phyloP scores from a whole-genome alignment of 116 monocot species.

The Thalassia testudinum region DNA sequence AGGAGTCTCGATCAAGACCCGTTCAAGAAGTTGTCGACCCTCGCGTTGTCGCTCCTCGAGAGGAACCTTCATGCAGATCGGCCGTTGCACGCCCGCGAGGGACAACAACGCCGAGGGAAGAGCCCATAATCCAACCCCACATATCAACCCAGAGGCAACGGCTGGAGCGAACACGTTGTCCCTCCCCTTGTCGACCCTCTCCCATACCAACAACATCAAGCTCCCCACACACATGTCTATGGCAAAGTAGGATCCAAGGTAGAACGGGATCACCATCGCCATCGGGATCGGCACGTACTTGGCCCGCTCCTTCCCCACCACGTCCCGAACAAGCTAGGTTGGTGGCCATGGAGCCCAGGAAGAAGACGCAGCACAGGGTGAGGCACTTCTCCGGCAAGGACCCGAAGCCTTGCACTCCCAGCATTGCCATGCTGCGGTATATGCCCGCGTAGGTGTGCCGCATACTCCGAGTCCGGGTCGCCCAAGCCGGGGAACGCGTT shows the following conservation, averaged over 20 bases:
- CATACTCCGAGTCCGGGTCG: constrained; percentile 12
- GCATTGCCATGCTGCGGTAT: constrained; percentile 42
- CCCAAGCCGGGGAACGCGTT: constrained; percentile 45
- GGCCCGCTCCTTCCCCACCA: constrained; percentile 11
- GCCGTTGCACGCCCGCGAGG: constrained; percentile 32
- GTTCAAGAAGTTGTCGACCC: constrained; percentile 24
- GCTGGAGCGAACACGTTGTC: constrained; percentile 30
- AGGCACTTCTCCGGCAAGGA: constrained; percentile 50
- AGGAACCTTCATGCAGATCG: constrained; percentile 82
- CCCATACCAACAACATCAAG: constrained; percentile 42
- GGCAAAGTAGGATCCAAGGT: constrained; percentile 41
- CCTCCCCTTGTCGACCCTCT: constrained; percentile 22
- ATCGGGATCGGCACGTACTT: constrained; percentile 50
- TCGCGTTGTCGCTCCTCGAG: constrained; percentile 21
- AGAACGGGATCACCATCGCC: constrained; percentile 77
- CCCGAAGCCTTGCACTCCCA: constrained; percentile 46
- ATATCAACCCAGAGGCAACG: constrained; percentile 51
- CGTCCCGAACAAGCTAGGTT: constrained; percentile 25
- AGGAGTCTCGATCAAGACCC: not conserved
- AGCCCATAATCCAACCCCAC: constrained; percentile 59
- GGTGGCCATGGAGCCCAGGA: constrained; percentile 19
- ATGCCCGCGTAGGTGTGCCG: constrained; percentile 30
- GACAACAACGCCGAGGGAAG: constrained; percentile 37
- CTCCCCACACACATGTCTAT: constrained; percentile 64
- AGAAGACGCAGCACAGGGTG: constrained; percentile 35